Evolutionary conservation across 2,329 filamentous ascomycete genomes (phyloP).

Genomic region (Diaporthe batatas): DNA sequence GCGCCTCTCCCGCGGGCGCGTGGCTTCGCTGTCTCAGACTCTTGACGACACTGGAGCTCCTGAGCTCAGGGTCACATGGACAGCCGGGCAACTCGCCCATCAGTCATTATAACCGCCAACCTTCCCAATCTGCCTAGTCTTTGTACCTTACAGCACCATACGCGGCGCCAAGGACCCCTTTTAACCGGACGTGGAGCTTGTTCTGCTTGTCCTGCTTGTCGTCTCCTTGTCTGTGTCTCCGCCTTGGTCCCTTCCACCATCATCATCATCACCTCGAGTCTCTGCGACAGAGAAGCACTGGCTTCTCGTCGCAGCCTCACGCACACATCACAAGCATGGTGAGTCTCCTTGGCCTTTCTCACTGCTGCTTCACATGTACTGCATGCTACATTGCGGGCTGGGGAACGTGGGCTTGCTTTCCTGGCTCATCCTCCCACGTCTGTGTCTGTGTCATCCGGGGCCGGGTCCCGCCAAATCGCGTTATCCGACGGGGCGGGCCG

Average conservation of each 20-base stretch:
- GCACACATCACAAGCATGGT: slow-evolving; percentile 43
- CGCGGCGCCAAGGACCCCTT: slow-evolving; percentile 17
- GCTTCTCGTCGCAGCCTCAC: slow-evolving; percentile 41
- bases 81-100: slow-evolving; percentile 12
- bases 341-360: slow-evolving; percentile 32
- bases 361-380: not conserved
- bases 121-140: slow-evolving; percentile 22
- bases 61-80: slow-evolving; percentile 39
- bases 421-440: slow-evolving; percentile 30
- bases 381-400: not conserved
- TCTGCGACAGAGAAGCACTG: slow-evolving; percentile 34
- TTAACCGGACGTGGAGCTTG: not conserved
- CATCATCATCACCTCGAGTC: slow-evolving; percentile 26
- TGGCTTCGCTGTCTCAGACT: slow-evolving; percentile 37
- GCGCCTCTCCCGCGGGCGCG: slow-evolving; percentile 38
- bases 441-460: not conserved
- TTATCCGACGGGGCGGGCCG: slow-evolving; percentile 40
- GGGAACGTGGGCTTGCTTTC: not conserved
- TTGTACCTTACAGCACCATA: slow-evolving; percentile 8
- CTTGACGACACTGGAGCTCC: slow-evolving; percentile 28
- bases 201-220: not conserved
- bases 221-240: not conserved
- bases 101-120: slow-evolving; percentile 32
- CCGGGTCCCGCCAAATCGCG: slow-evolving; percentile 29
- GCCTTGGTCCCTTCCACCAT: not conserved